Percentiles rank a stretch among this genome's conserved stretches.
Conservation (phyloP, 106 monocot genomes). For the Dioscorea dumetorum region DNA sequence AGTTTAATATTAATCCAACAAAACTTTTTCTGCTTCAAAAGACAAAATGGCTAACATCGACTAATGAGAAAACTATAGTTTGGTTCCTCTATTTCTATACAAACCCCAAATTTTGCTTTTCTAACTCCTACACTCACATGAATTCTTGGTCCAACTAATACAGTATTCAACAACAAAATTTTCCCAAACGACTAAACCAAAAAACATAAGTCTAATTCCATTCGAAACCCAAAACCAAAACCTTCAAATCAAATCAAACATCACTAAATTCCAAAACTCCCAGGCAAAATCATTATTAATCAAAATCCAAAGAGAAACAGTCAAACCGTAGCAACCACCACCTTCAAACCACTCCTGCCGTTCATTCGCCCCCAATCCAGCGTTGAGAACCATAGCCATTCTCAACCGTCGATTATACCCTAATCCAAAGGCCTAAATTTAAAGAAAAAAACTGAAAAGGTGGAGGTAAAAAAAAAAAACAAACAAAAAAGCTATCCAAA, state of each 20-base stretch:
- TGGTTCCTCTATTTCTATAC: no score
- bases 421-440: conserved; percentile 46
- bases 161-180: conserved; percentile 5
- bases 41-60: no score
- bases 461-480: no score
- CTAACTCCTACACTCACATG: conserved; percentile 16
- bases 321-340: neutral
- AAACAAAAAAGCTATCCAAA: conserved; percentile 18
- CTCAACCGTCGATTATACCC: conserved; percentile 17
- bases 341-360: neutral
- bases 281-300: conserved; percentile 1
- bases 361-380: conserved; percentile 2
- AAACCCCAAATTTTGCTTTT: no score
- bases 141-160: conserved; percentile 11
- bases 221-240: conserved; percentile 22
- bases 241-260: neutral
- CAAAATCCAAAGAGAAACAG: conserved; percentile 46
- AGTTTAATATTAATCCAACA: no score
- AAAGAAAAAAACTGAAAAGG: no score
- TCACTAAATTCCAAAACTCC: neutral
- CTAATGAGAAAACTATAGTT: no score
- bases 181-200: conserved; percentile 7
- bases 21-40: no score
- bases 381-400: neutral
- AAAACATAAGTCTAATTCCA: conserved; percentile 7